Evolutionary conservation across 2,329 filamentous ascomycete species (phyloP), one percentile per base, ranked within the genome.

Genomic region (Calycina herbarum): DNA sequence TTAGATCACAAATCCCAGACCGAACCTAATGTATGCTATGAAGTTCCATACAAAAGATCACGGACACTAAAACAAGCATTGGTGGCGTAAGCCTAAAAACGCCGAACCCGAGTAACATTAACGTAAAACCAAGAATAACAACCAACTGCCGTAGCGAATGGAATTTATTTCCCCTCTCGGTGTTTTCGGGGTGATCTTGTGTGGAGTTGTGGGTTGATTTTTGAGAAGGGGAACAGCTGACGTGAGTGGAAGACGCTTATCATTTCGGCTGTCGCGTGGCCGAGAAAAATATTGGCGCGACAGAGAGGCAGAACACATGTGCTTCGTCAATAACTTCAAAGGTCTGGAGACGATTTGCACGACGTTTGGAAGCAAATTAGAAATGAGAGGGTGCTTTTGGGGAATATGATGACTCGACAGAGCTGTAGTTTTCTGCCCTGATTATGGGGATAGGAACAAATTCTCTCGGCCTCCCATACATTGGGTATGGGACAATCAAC

Each of bases 241-340:
- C 45, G 45, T 11, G 45, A 20, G 45, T 24, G n/a, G 10, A n/a
- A 24, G 45, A 24, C n/a, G 45, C 45, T 51, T 51, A 20, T 51
- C 45, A 51, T 51, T 51, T 27, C 45, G 45, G 20, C 20, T 24
- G 45, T 51, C 45, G 45, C 45, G 45, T 51, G 45, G 45, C 45
- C 45, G 45, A 20, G 20, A 15, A 11, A 24, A 24, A 10, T 20
- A 51, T 51, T 51, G 45, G 45, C 45, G n/a, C 3, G 6, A 51
- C 45, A 51, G 45, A 51, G 20, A 24, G 45, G 45, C n/a, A 45
- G 42, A n/a, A 45, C n/a, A 45, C 42, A 45, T 20, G 42, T 45
- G 42, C 42, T 20, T 45, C 35, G 35, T 38, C 17, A n/a, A 45
- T 11, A 45, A n/a, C 15, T 45, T 45, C n/a, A 20, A 17, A 45